Evolutionary conservation across 305 asterid species (phyloP), one percentile per base, ranked within the genome.

Genomic region (Withania somnifera): DNA sequence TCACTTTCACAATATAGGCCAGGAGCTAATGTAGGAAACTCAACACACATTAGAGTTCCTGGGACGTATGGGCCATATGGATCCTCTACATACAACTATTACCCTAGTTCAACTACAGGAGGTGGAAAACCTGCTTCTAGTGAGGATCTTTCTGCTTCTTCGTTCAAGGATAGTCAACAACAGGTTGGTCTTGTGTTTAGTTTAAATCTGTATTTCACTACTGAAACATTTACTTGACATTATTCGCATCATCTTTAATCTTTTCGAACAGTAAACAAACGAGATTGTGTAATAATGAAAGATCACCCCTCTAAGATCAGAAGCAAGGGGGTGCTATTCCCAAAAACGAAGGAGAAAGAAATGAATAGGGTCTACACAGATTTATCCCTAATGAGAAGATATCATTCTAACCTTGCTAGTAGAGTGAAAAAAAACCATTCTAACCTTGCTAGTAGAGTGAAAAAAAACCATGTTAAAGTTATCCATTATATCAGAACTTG

Each of bases 1-100:
- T 84, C 98, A 78, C 91, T 88, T 67, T 86, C 97, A 52, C 99
- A 93, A 82, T 91, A 88, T 86, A 95, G 93, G 88, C 97, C 91
- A 73, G 98, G 97, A 83, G 79, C 92, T 82, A 93, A 93, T 84
- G 81, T 90, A 32, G 94, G 91, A 82, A 91, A 88, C 89, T 86
- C 95, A n/a, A 81, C 83, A 77, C 97, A 90, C 52, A 82, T 84
- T 73, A 95, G 95, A 73, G 79, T 88, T 79, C 93, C 98, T 81
- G 97, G 97, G 38, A 89, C 85, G 83, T 92, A 91, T 80, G 97
- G 93, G 77, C 92, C 94, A 5, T 93, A 91, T 85, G 92, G 93
- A 86, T 91, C 92, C 77, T 87, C 98, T 64, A 83, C 89, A 84
- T 85, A 90, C 82, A 91, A 86, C 87, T 93, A 91, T 84, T 80